Base-by-base conservation (phyloP, 1,284 basidiomycete species). In the Marasmius fiardii region DNA sequence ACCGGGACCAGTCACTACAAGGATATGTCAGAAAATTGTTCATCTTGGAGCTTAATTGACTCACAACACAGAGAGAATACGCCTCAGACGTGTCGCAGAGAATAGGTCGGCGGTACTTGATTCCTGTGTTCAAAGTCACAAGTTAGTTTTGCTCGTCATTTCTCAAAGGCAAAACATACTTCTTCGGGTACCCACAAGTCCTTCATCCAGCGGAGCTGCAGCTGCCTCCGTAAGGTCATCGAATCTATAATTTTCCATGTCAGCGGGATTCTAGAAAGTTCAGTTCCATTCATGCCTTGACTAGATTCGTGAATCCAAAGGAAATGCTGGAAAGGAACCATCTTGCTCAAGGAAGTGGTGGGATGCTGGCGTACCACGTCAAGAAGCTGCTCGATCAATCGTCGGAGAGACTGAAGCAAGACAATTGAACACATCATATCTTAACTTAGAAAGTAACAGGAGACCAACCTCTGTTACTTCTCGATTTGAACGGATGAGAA, bases 301-400 rank as follows among this genome's bases (percentile, higher is more conserved):
- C 58, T 66, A 4, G 69, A 69, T 37, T 82, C 74, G 6, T 68
- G 41, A 28, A 67, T 64, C 86, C 85, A 88, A 41, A 77, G 45
- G 11, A 82, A 63, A 60, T 85, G 82, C 58, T 81, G 81, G 63
- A 85, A 85, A 2, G 75, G 65, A 12, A 78, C 67, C 37, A 85
- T 63, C 48, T 76, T 76, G 31, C 67, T 59, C 26, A 86, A 63
- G 14, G 76, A 67, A 14, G 65, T 66, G 12, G 59, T 50, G 11
- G 64, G 64, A 50, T 70, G 65, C 0, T 69, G 64, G 28, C 71
- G 70, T 4, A 72, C 72, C 8, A 73, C 48, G 12, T 67, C 63
- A 43, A 82, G 67, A 58, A 81, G 60, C 28, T 68, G 60, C 26
- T 63, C 62, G 35, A 72, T 53, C 10, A 60, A 24, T 10, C 41